Conservation (phyloP, 108 stramenopile genomes). For the Nitzschia palea region DNA sequence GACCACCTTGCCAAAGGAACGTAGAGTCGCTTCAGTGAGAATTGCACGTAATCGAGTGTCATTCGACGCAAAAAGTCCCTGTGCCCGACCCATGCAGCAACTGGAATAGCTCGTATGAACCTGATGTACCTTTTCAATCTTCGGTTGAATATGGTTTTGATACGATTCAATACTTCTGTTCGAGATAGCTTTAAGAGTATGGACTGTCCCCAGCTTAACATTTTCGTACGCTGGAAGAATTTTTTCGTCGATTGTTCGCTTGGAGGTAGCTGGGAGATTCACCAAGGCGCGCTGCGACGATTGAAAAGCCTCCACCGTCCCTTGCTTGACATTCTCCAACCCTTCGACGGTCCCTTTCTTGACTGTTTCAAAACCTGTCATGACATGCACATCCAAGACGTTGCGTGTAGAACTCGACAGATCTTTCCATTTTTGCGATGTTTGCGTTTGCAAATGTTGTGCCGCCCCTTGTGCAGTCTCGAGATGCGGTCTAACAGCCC, state of each 20-base stretch:
- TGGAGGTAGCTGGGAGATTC: not conserved
- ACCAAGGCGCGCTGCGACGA: not conserved
- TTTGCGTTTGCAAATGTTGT: not conserved
- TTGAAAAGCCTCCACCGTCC: conserved; percentile 6
- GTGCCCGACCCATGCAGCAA: conserved; percentile 12
- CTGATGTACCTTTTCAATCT: not conserved
- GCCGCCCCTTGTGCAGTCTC: not conserved
- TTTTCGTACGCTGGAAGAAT: conserved; percentile 2
- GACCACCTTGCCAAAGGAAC: conserved; percentile 33
- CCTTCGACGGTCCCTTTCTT: not conserved
- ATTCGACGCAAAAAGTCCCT: not conserved
- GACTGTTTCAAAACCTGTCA: not conserved
- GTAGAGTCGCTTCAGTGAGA: conserved; percentile 14
- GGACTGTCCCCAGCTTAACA: not conserved
- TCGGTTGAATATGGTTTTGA: conserved; percentile 5
- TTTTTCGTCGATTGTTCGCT: conserved; percentile 5
- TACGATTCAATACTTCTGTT: not conserved
- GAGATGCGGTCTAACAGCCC: not conserved
- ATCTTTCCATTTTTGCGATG: not conserved
- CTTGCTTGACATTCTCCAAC: not conserved
- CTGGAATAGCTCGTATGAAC: not conserved
- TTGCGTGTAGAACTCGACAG: not conserved
- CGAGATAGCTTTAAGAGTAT: not conserved
- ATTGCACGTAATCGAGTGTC: not conserved
- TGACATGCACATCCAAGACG: conserved; percentile 8